A percentile compares a stretch with the other conserved stretches of the same genome.
phyloP scores from a whole-genome alignment of 176 grass and related monocot species.

The Aegilops sharonensis region DNA sequence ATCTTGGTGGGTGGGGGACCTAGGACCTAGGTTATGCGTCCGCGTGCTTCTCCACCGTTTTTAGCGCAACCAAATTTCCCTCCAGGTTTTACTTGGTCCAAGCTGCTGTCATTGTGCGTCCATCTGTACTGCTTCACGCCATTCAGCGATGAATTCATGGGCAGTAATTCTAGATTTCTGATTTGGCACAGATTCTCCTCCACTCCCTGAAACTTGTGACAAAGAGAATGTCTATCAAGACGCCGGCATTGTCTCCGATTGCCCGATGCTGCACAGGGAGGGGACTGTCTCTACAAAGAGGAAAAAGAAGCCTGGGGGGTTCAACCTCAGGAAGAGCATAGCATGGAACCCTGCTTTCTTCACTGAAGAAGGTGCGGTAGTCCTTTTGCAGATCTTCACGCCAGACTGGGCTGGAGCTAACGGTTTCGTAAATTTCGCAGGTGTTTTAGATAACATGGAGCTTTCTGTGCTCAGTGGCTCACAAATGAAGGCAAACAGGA shows the following conservation, averaged over 20 bases:
- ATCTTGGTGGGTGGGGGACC: background rate
- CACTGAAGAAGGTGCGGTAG: slow-evolving; percentile 59
- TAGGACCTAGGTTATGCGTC: background rate
- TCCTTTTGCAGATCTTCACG: background rate
- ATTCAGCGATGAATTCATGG: background rate
- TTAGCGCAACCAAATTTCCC: background rate
- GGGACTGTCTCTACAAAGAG: slow-evolving; percentile 6
- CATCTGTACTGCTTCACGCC: background rate
- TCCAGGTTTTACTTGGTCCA: background rate
- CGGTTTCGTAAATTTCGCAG: slow-evolving; percentile 30
- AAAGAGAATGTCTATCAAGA: slow-evolving; percentile 48
- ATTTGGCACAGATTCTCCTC: background rate
- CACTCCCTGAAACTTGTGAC: slow-evolving; percentile 1
- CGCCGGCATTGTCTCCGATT: slow-evolving; percentile 5
- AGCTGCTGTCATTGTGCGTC: background rate
- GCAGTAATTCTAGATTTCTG: background rate
- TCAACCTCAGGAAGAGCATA: slow-evolving; percentile 86
- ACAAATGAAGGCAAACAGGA: slow-evolving; percentile 25
- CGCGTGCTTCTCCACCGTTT: background rate
- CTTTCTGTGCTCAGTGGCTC: slow-evolving; percentile 74
- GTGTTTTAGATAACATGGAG: slow-evolving; percentile 74
- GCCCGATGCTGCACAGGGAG: background rate
- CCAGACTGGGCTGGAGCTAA: background rate
- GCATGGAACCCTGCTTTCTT: slow-evolving; percentile 94
- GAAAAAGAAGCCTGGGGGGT: slow-evolving; percentile 43